phyloP scores from a whole-genome alignment of 2,329 filamentous ascomycete genomes.

The Byssoonygena ceratinophila region DNA sequence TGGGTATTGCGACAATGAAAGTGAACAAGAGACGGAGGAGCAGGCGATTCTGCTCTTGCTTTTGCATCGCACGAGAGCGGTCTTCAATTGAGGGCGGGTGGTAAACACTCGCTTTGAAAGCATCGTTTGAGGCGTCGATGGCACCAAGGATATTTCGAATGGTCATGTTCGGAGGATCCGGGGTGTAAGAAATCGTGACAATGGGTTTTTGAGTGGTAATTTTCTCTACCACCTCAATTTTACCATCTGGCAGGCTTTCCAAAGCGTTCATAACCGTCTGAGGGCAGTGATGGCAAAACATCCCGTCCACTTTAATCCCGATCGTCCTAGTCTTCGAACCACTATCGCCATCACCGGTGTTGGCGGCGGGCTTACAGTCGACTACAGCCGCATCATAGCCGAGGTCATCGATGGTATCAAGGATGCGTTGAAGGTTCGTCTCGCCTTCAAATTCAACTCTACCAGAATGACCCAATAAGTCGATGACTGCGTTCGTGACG shows the following conservation, averaged over 20 bases:
- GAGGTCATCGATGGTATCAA: conserved; percentile 45
- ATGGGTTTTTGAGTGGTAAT: conserved; percentile 55
- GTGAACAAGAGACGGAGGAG: conserved; percentile 61
- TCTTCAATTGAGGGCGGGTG: conserved; percentile 78
- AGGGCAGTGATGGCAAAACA: conserved; percentile 65
- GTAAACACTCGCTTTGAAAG: conserved; percentile 59
- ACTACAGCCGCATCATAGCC: conserved; percentile 57
- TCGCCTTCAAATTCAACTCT: conserved; percentile 41
- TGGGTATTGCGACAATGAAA: conserved; percentile 61
- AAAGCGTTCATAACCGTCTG: conserved; percentile 32
- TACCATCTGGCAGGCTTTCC: conserved; percentile 40
- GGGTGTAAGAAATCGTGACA: conserved; percentile 59
- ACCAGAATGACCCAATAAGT: conserved; percentile 43
- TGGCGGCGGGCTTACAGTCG: conserved; percentile 25
- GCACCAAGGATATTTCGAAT: conserved; percentile 61
- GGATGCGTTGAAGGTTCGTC: conserved; percentile 37
- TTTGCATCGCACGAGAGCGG: conserved; percentile 60
- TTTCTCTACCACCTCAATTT: conserved; percentile 28
- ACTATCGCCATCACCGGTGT: conserved; percentile 32
- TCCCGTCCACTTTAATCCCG: conserved; percentile 57
- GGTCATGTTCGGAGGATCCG: conserved; percentile 58
- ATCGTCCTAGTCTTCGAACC: conserved; percentile 44
- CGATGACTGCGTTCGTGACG: conserved; percentile 41
- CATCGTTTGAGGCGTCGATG: conserved; percentile 55
- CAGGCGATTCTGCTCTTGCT: conserved; percentile 57